phyloP scores from a whole-genome alignment of 768 basidiomycete genomes.

The Lactifluus rugatus region DNA sequence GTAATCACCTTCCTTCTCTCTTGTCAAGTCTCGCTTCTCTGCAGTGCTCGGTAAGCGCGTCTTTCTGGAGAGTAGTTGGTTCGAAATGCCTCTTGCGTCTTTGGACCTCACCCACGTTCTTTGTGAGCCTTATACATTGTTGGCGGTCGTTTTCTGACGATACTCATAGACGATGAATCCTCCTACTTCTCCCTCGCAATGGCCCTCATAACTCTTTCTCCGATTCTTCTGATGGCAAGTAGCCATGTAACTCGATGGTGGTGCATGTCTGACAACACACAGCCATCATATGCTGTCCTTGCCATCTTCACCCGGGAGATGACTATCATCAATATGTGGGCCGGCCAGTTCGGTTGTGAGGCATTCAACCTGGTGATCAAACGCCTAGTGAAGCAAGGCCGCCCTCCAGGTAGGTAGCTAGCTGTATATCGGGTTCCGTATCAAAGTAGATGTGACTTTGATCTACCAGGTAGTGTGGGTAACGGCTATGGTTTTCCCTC shows the following conservation, averaged over 20 bases:
- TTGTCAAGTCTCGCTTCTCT: background rate
- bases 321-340: constrained; percentile 76
- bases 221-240: constrained; percentile 27
- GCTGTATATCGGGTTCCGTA: background rate
- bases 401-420: constrained; percentile 49
- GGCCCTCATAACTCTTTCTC: constrained; percentile 28
- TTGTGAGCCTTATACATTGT: constrained; percentile 17
- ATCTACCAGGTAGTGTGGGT: constrained; percentile 40
- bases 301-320: constrained; percentile 70
- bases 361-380: constrained; percentile 62
- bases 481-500: constrained; percentile 82
- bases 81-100: constrained; percentile 11
- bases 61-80: background rate
- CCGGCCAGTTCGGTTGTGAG: constrained; percentile 67
- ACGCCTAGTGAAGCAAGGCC: constrained; percentile 51
- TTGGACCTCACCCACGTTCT: constrained; percentile 26
- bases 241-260: background rate
- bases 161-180: constrained; percentile 24
- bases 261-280: background rate
- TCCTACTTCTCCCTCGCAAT: constrained; percentile 24
- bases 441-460: background rate
- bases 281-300: constrained; percentile 75
- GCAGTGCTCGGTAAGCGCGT: background rate
- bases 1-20: background rate
- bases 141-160: background rate